Base-by-base conservation (phyloP, 164 flowering plant genomes). In the Taxillus chinensis region DNA sequence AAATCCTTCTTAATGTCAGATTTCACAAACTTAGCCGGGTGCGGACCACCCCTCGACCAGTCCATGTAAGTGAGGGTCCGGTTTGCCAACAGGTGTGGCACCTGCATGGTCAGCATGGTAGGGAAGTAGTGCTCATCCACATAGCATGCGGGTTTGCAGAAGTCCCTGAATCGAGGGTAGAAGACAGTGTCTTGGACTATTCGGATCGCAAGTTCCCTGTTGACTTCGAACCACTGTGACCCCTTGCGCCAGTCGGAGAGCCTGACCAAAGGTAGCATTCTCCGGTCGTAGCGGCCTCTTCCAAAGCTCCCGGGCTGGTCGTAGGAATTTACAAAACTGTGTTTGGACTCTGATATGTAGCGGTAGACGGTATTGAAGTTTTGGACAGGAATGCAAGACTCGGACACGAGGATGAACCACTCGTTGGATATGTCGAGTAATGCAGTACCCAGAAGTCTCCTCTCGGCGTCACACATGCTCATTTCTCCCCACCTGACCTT, bases 71-170 rank as follows among this genome's bases (percentile, higher is more conserved):
- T 89, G 45, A 87, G 62, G 45, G 76, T 84, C 57, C 98, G 52
- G 64, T 87, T 92, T 12, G 95, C 98, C 70, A 92, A 52, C 4
- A 76, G 83, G 46, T 70, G 69, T 1, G 90, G 75, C 16, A 83
- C 71, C 66, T 69, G 61, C 53, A 82, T 86, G 61, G 75, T 78
- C 42, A 92, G 72, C 86, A 92, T 80, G 64, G 98, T 89, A 2
- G 90, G 98, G 73, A 89, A 92, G 66, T 92, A 92, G 71, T 92
- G 98, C 63, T 92, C 98, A 57, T 92, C 98, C 48, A 86, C 92
- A 67, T 92, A 89, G 72, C 98, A 92, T 2, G 74, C 67, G 3
- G 96, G 96, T 57, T 14, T 70, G 73, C 98, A 92, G 68, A 92
- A 92, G 52, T 82, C 80, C 39, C 66, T 68, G 65, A 89, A 89